Percentiles rank a stretch among this genome's conserved stretches.
These are phyloP conservation scores for Yarrowia sp. DNA, from an alignment of 805 yeast genomes.

Conservation along the genomic window DNA sequence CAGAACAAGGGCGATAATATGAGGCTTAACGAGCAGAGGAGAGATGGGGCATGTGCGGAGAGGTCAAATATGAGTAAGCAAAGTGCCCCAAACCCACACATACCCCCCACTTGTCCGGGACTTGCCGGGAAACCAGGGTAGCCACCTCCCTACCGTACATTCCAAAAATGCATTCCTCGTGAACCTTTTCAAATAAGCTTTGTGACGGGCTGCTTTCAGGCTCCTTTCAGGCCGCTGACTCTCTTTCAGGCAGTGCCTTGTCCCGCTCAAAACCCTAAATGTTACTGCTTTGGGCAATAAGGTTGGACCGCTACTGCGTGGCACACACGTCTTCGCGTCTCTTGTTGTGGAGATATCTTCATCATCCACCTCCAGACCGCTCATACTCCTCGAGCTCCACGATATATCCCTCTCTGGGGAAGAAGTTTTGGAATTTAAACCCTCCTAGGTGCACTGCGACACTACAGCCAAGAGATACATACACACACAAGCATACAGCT, in stretches of 20 bases:
- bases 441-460: too few species aligned
- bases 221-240: constrained; percentile 35
- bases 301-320: constrained; percentile 31
- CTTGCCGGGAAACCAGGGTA: too few species aligned
- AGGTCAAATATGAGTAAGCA: too few species aligned
- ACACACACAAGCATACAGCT: not conserved
- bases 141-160: not conserved
- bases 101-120: not conserved
- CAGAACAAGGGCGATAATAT: not conserved
- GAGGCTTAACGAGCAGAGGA: not conserved
- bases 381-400: constrained; percentile 2
- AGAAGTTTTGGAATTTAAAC: too few species aligned
- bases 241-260: constrained; percentile 36
- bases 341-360: constrained; percentile 31
- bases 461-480: too few species aligned
- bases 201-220: constrained; percentile 29
- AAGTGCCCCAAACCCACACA: not conserved
- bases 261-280: constrained; percentile 15
- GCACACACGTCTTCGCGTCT: constrained; percentile 37
- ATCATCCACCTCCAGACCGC: constrained; percentile 8
- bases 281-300: constrained; percentile 28
- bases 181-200: constrained; percentile 16
- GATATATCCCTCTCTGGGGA: not conserved
- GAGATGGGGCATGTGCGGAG: not conserved
- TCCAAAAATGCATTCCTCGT: constrained; percentile 18